Conservation (phyloP, 768 basidiomycete species). For the Suillus plorans region DNA sequence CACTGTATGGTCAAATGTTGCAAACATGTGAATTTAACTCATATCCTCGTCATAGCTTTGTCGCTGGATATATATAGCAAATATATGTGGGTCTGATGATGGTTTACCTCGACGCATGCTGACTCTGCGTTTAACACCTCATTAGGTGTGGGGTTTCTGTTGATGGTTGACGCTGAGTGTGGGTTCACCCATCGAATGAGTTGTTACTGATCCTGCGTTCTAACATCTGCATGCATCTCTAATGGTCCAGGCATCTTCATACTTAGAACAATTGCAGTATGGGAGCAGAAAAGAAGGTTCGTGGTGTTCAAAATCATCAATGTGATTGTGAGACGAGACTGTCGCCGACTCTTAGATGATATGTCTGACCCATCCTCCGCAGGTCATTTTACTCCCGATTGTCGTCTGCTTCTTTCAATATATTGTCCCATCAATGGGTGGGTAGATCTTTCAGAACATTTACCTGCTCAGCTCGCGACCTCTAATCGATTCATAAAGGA, state of each 20-base stretch:
- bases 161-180: background rate
- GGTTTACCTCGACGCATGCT: background rate
- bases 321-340: background rate
- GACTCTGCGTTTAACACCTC: background rate
- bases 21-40: background rate
- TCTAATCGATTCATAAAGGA: background rate
- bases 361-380: background rate
- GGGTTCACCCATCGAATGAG: background rate
- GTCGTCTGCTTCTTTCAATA: background rate
- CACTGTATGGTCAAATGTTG: background rate
- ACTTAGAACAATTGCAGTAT: background rate
- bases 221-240: background rate
- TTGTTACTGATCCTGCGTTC: background rate
- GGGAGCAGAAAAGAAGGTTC: background rate
- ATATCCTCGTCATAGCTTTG: background rate
- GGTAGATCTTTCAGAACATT: background rate
- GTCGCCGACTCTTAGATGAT: background rate
- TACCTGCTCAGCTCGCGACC: background rate
- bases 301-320: background rate
- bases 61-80: background rate
- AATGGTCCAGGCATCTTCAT: background rate
- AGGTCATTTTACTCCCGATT: background rate
- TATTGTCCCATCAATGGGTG: background rate
- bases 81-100: background rate
- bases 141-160: background rate